Percentiles rank a stretch among this genome's conserved stretches.
Conservation (phyloP, 768 basidiomycete species). For the Mycena leptocephala region DNA sequence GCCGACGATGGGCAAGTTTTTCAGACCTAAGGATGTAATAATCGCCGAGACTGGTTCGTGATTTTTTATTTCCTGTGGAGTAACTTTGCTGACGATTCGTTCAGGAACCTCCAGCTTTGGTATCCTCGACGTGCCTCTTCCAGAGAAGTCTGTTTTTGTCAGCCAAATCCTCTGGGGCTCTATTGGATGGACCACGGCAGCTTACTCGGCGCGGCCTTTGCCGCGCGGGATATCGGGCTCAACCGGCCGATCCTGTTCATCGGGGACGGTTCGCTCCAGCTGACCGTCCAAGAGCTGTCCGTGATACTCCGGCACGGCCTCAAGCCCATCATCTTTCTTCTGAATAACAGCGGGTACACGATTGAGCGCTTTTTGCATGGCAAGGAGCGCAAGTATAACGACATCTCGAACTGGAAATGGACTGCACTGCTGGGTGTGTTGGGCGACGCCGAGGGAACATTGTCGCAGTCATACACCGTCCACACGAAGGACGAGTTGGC, state of each 20-base stretch:
- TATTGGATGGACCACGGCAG: conserved; percentile 92
- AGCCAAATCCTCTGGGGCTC: conserved; percentile 93
- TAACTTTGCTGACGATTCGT: too few relatives aligned
- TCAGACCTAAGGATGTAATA: conserved; percentile 81
- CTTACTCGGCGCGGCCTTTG: conserved; percentile 86
- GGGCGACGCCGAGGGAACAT: conserved; percentile 66
- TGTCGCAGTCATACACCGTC: conserved; percentile 77
- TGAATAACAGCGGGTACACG: conserved; percentile 89
- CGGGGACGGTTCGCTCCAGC: conserved; percentile 89
- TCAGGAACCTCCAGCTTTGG: conserved; percentile 88
- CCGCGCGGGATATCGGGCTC: conserved; percentile 74
- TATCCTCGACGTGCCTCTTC: conserved; percentile 85
- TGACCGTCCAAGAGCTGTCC: conserved; percentile 88
- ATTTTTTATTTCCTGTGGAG: background rate
- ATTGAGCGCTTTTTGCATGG: conserved; percentile 74
- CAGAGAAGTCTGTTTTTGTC: conserved; percentile 75
- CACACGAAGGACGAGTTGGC: conserved; percentile 78
- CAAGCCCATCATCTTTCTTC: conserved; percentile 87
- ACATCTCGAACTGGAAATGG: conserved; percentile 89
- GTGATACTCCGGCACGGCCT: conserved; percentile 84
- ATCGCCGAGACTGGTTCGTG: conserved; percentile 87
- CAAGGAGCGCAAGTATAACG: conserved; percentile 77
- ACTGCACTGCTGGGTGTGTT: conserved; percentile 74
- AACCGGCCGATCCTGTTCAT: conserved; percentile 87
- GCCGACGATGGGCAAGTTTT: conserved; percentile 84